A percentile compares a stretch with the other conserved stretches of the same genome.
These are phyloP conservation scores for Cutaneotrichosporon spelunceum DNA, from an alignment of 1,284 basidiomycete genomes.

Conservation along the genomic window DNA sequence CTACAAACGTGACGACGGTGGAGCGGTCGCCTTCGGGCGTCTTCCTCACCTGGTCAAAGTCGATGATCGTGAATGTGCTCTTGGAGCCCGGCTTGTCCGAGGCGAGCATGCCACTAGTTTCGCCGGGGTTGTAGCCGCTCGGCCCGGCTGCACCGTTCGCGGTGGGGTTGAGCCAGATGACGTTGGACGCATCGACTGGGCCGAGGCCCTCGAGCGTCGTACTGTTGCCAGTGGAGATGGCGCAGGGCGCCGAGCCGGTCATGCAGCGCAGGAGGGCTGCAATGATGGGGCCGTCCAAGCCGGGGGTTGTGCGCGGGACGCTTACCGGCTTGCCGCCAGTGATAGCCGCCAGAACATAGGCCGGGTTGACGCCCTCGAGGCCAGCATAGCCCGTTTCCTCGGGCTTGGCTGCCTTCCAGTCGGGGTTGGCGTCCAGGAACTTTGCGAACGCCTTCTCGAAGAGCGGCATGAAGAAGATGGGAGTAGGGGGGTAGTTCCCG, in stretches of 20 bases:
- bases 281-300: slow-evolving; percentile 18
- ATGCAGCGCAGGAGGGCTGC: slow-evolving; percentile 20
- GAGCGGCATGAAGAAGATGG: slow-evolving; percentile 27
- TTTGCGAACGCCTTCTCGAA: slow-evolving; percentile 30
- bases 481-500: slow-evolving; percentile 19
- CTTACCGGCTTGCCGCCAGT: slow-evolving; percentile 22
- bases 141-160: slow-evolving; percentile 9
- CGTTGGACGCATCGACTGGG: slow-evolving; percentile 5
- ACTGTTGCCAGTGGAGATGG: slow-evolving; percentile 17
- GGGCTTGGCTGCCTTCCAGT: slow-evolving; percentile 9
- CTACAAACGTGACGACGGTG: slow-evolving; percentile 18
- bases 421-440: slow-evolving; percentile 22
- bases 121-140: slow-evolving; percentile 7
- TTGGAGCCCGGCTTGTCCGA: slow-evolving; percentile 14
- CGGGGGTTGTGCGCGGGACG: slow-evolving; percentile 5
- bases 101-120: slow-evolving; percentile 13
- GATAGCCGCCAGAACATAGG: slow-evolving; percentile 20
- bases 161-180: slow-evolving; percentile 20
- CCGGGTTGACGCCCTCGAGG: slow-evolving; percentile 16
- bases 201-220: slow-evolving; percentile 20
- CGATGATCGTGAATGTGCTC: slow-evolving; percentile 20
- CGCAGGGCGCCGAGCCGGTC: slow-evolving; percentile 19
- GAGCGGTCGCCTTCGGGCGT: slow-evolving; percentile 13
- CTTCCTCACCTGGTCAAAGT: slow-evolving; percentile 23
- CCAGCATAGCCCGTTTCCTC: slow-evolving; percentile 16